Evolutionary conservation across 2,329 filamentous ascomycete species (phyloP), one percentile per base, ranked within the genome.

Genomic region (Berkeleyomyces basicola): DNA sequence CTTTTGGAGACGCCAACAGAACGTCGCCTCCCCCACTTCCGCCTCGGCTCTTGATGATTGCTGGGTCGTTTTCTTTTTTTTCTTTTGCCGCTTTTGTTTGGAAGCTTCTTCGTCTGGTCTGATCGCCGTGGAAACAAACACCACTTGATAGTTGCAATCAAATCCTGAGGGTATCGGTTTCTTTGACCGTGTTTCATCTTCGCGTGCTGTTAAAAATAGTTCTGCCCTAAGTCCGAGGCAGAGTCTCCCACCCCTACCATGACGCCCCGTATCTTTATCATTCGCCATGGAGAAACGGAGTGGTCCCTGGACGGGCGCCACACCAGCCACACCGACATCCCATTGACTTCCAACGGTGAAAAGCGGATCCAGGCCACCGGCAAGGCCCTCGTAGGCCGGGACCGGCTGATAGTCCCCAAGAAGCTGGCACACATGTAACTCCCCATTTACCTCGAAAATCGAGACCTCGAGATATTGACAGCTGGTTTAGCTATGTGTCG

Each of bases 261-360:
- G 73, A 83, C 85, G 1, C 88, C 88, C 1, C 81, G 88, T 61
- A 84, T 88, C 71, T 92, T 92, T 76, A 82, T 93, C 68, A 76
- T 90, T 71, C 88, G 91, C 68, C 91, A 96, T 71, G 92, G 91
- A 74, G 90, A 96, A 76, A 97, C 91, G 3, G 90, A 95, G 77
- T 97, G 91, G 91, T 95, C 88, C 4, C 82, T 95, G 58, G 86
- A 86, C 68, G 91, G 90, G 63, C 81, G 84, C 61, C 89, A 96
- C 74, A 97, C 92, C 0, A 87, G 90, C 60, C 79, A 77, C 37
- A 88, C 87, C n/a, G 91, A 97, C 70, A 87, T 97, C 3, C 85
- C 90, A 0, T 78, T 96, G 44, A 96, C 91, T 0, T 75, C 79
- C 59, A 87, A 89, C 70, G 92, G 92, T 61, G 87, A 90, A 77